Conservation (phyloP, 805 yeast genomes). For the Nematodospora valgi region DNA sequence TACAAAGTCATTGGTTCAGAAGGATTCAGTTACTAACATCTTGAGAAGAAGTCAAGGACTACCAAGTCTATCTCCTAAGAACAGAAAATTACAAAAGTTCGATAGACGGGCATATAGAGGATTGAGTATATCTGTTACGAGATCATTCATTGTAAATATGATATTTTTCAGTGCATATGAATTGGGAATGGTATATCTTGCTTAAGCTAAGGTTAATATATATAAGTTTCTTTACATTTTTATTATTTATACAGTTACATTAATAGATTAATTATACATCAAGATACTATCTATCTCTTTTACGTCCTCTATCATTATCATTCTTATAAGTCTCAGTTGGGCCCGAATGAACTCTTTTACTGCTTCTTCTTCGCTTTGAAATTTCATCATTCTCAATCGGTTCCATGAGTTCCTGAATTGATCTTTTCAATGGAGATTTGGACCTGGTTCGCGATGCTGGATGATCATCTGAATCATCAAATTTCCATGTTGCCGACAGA, state of each 20-base stretch:
- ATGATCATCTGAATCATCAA: conserved; percentile 16
- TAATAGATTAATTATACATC: not conserved
- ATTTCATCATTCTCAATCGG: conserved; percentile 11
- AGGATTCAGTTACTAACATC: conserved; percentile 69
- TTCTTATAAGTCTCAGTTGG: conserved; percentile 2
- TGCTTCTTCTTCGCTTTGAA: conserved; percentile 11
- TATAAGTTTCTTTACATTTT: not conserved
- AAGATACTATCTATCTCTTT: conserved; percentile 1
- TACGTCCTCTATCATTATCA: conserved; percentile 9
- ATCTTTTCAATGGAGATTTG: conserved; percentile 31
- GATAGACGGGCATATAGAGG: conserved; percentile 65
- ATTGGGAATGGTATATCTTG: conserved; percentile 55
- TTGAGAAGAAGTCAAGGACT: conserved; percentile 48
- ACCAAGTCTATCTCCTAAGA: conserved; percentile 33
- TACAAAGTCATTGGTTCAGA: conserved; percentile 68
- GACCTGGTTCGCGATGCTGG: conserved; percentile 34
- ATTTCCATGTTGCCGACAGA: not conserved
- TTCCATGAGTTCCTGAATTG: conserved; percentile 15
- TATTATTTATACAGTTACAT: not conserved
- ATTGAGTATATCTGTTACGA: conserved; percentile 65
- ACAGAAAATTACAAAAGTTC: conserved; percentile 29
- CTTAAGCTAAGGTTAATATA: conserved; percentile 19
- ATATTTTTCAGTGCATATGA: conserved; percentile 75
- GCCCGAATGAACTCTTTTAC: conserved; percentile 1
- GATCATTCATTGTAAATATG: conserved; percentile 72